phyloP scores from a whole-genome alignment of 2,329 filamentous ascomycete genomes.

The Uncinocarpus reesii region DNA sequence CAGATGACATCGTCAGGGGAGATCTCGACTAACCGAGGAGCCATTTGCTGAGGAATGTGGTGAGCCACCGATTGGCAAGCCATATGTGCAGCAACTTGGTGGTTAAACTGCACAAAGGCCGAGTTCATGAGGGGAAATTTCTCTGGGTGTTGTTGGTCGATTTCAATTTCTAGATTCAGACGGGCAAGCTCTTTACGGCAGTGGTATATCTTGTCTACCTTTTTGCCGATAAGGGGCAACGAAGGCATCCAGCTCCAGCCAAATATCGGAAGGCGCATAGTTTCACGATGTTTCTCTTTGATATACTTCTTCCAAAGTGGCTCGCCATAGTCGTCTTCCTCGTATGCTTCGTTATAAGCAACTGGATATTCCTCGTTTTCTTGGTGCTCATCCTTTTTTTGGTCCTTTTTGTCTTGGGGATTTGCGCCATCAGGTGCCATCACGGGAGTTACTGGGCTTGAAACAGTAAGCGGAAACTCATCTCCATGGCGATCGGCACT shows the following conservation, averaged over 20 bases:
- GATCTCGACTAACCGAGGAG: conserved; percentile 83
- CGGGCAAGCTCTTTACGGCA: conserved; percentile 77
- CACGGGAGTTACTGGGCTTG: conserved; percentile 22
- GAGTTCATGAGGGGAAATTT: conserved; percentile 88
- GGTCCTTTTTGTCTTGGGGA: conserved; percentile 6
- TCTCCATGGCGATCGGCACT: conserved; percentile 23
- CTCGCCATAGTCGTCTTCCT: conserved; percentile 52
- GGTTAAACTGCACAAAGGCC: conserved; percentile 96
- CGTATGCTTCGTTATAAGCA: conserved; percentile 53
- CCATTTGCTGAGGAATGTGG: conserved; percentile 87
- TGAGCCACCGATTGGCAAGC: conserved; percentile 86
- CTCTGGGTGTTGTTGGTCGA: conserved; percentile 76
- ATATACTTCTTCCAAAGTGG: conserved; percentile 76
- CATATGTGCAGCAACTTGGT: conserved; percentile 96
- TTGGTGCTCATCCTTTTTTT: conserved; percentile 16
- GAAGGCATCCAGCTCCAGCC: conserved; percentile 60
- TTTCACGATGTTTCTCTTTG: conserved; percentile 70
- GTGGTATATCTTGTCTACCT: conserved; percentile 91
- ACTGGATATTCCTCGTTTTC: conserved; percentile 45
- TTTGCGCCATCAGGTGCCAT: conserved; percentile 11
- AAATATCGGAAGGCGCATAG: conserved; percentile 62
- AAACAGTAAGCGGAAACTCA: conserved; percentile 29
- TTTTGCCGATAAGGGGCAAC: conserved; percentile 70
- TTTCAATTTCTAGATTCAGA: conserved; percentile 82
- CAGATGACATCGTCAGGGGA: conserved; percentile 86